A percentile compares a stretch with the other conserved stretches of the same genome.
phyloP scores from a whole-genome alignment of 495 filamentous ascomycete genomes.

The Amorphotheca resinae region DNA sequence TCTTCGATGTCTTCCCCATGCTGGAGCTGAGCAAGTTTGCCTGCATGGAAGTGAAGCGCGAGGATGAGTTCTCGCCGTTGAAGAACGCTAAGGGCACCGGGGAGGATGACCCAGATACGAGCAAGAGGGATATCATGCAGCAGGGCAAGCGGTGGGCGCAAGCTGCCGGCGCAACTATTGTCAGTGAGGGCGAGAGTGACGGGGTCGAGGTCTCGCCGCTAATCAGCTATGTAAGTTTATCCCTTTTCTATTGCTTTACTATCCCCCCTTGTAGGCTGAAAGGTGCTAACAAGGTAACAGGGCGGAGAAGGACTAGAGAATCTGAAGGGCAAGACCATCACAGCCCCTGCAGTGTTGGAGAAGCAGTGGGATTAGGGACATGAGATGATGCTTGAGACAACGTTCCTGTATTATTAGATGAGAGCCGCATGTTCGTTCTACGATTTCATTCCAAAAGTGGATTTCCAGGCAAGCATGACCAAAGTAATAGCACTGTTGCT shows the following conservation, averaged over 20 bases:
- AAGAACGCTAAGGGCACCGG: conserved; percentile 91
- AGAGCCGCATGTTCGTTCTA: too few relatives aligned
- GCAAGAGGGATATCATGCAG: conserved; percentile 72
- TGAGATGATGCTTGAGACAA: conserved; percentile 1
- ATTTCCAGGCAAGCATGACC: too few relatives aligned
- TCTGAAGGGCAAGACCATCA: conserved; percentile 60
- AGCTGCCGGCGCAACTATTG: conserved; percentile 62
- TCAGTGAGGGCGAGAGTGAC: conserved; percentile 51
- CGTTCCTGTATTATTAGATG: too few relatives aligned
- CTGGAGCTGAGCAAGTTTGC: conserved; percentile 81
- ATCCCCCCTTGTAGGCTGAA: conserved; percentile 2
- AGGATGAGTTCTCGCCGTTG: conserved; percentile 96
- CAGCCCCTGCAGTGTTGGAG: conserved; percentile 64
- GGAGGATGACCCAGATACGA: conserved; percentile 91
- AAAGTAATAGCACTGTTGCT: too few relatives aligned
- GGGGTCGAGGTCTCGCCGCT: conserved; percentile 89
- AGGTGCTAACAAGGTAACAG: conserved; percentile 33
- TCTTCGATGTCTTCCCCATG: conserved; percentile 96
- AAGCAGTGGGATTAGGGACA: conserved; percentile 34
- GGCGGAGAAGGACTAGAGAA: conserved; percentile 83
- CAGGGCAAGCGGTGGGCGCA: conserved; percentile 81
- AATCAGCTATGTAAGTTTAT: conserved; percentile 90
- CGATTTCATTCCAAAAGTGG: too few relatives aligned
- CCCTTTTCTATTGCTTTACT: too few relatives aligned
- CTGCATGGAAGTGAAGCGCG: conserved; percentile 86